These are phyloP conservation scores for Aspergillus nanangensis DNA, from an alignment of 495 filamentous ascomycete genomes.

Conservation along the genomic window DNA sequence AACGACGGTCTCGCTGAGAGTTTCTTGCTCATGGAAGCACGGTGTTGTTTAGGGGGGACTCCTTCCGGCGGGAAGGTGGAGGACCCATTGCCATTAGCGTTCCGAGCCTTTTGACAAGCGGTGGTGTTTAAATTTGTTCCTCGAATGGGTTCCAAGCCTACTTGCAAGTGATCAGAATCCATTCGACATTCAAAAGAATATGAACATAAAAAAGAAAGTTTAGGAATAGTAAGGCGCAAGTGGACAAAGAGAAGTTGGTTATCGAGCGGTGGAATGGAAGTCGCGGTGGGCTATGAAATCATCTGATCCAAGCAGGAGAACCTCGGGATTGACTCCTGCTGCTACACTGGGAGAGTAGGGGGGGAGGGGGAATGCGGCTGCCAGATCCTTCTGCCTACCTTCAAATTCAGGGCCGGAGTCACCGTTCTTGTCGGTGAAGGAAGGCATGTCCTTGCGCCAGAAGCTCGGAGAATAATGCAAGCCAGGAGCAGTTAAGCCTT, in stretches of 20 bases:
- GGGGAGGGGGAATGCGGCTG: constrained; percentile 2
- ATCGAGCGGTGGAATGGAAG: constrained; percentile 1
- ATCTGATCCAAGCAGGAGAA: constrained; percentile 16
- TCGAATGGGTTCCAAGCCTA: constrained; percentile 26
- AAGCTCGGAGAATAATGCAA: no score
- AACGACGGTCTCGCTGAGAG: constrained; percentile 23
- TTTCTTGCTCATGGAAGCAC: constrained; percentile 22
- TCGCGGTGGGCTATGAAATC: constrained; percentile 18
- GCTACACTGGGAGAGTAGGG: constrained; percentile 1
- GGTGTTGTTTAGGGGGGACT: constrained; percentile 21
- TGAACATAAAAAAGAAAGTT: neutral
- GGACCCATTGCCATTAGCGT: constrained; percentile 17
- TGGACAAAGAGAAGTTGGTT: neutral
- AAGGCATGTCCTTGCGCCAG: constrained; percentile 24
- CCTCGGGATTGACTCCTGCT: constrained; percentile 2
- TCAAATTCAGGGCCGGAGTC: constrained; percentile 23
- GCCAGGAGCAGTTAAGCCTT: no score
- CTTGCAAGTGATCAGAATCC: constrained; percentile 24
- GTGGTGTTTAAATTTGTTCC: constrained; percentile 26
- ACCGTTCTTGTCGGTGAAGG: constrained; percentile 26
- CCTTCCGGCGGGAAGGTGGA: constrained; percentile 20
- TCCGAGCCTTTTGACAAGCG: constrained; percentile 21
- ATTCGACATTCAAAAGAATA: constrained; percentile 11
- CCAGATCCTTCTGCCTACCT: constrained; percentile 27
- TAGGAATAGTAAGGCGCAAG: neutral